Conservation (phyloP, 2,329 filamentous ascomycete genomes). For the Fusarium bulbicola region DNA sequence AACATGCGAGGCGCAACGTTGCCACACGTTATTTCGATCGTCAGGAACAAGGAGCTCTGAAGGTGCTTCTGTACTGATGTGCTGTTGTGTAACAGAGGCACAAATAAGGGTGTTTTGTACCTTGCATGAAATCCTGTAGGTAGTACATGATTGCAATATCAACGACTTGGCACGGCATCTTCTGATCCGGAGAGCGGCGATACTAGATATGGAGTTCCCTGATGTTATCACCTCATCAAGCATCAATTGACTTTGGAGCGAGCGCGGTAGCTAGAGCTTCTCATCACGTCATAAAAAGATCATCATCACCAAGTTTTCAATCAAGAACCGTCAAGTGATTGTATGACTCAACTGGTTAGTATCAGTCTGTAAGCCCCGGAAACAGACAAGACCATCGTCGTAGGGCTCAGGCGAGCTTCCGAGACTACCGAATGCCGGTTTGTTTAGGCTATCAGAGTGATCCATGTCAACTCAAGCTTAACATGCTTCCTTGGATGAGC, state of each 20-base stretch:
- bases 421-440: not conserved
- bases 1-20: not conserved
- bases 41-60: conserved; percentile 11
- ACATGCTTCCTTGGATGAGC: not conserved
- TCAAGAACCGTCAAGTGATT: not conserved
- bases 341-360: not conserved
- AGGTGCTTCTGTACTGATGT: not conserved
- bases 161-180: conserved; percentile 11
- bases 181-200: not conserved
- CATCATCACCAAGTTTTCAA: not conserved
- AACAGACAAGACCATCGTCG: not conserved
- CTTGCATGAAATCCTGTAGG: conserved; percentile 8
- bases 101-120: not conserved
- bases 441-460: not conserved
- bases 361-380: not conserved
- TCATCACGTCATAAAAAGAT: not conserved
- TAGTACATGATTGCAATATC: not conserved
- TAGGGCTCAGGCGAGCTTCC: not conserved
- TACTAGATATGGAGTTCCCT: not conserved
- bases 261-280: not conserved
- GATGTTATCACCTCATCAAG: not conserved
- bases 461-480: not conserved
- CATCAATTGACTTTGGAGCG: not conserved
- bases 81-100: conserved; percentile 6
- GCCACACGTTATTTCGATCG: conserved; percentile 12